Evolutionary conservation across 192 early-diverging fungal genomes (phyloP), one percentile per base, ranked within the genome.

Genomic region (Dissophora ornata): DNA sequence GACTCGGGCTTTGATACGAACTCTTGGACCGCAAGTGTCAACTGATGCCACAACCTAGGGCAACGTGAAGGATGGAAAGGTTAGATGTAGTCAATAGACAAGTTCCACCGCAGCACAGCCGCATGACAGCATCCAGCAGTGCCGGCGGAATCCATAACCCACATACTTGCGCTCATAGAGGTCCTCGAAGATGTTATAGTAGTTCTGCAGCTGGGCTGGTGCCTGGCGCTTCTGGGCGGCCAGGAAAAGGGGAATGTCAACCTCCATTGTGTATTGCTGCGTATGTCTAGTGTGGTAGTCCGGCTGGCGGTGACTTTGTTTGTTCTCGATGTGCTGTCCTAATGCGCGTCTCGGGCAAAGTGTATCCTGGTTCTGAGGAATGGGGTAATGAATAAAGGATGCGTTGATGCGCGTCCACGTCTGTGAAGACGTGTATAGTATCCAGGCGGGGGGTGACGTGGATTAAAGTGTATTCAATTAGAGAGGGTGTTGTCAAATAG

Each of bases 31-130:
- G 82, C 83, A 38, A 90, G 48, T 25, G 97, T 98, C 53, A 99
- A 85, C 79, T 99, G 98, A 77, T 99, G 98, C 96, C 96, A 99
- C 57, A 99, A 87, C 75, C 96, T 98, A 67, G 6, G 10, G 4
- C 19, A 62, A 21, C 10, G 19, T 3, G 33, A 49, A 36, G 48
- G 12, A 54, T 24, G 34, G 10, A n/a, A 40, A 16, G 62, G 10
- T 21, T 13, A 55, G n/a, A n/a, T 12, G 22, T 19, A 16, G 13
- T n/a, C 15, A 7, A 36, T 16, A 25, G 28, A 32, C 7, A 38
- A 5, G 12, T 9, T 38, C 36, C 7, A 38, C 36, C 12, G n/a
- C n/a, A n/a, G n/a, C n/a, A n/a, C n/a, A n/a, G n/a, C n/a, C n/a
- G n/a, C n/a, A n/a, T n/a, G n/a, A n/a, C n/a, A n/a, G n/a, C n/a